These are phyloP conservation scores for Sclerotinia borealis DNA, from an alignment of 2,329 filamentous ascomycete species.

Conservation along the genomic window DNA sequence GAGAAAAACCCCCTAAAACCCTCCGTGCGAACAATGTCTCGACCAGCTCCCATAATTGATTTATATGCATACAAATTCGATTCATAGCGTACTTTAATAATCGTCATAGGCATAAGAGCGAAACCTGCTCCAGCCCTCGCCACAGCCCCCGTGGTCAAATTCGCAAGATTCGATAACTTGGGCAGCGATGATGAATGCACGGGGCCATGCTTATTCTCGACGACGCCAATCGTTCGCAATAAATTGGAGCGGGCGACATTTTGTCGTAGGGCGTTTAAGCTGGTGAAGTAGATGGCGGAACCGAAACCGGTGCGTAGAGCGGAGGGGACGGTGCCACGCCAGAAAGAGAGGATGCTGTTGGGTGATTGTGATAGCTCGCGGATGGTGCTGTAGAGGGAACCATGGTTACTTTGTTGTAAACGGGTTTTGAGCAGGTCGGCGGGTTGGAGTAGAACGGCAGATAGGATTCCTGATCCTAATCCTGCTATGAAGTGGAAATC, in stretches of 20 bases:
- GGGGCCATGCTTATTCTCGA: conserved; percentile 21
- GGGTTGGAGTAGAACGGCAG: conserved; percentile 86
- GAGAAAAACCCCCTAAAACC: conserved; percentile 83
- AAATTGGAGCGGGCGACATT: conserved; percentile 46
- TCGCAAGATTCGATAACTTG: conserved; percentile 75
- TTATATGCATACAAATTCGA: conserved; percentile 78
- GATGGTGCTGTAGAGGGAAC: conserved; percentile 63
- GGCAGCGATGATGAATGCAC: conserved; percentile 65
- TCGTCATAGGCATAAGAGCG: conserved; percentile 89
- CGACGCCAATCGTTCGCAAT: conserved; percentile 31
- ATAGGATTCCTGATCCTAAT: conserved; percentile 78
- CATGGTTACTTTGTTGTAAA: conserved; percentile 76
- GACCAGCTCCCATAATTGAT: conserved; percentile 65
- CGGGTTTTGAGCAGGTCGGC: conserved; percentile 95
- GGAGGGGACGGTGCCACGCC: conserved; percentile 88
- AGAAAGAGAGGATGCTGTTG: conserved; percentile 62
- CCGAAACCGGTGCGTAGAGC: conserved; percentile 91
- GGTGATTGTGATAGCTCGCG: conserved; percentile 63
- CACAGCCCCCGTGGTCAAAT: conserved; percentile 76
- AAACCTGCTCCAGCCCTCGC: conserved; percentile 84
- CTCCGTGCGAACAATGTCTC: conserved; percentile 66
- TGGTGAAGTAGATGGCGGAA: conserved; percentile 88
- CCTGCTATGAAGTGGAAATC: conserved; percentile 86
- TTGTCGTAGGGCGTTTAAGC: conserved; percentile 77
- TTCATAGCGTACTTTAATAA: conserved; percentile 95